Base-by-base conservation (phyloP, 163 green algal genomes). In the Scenedesmus sp. region DNA sequence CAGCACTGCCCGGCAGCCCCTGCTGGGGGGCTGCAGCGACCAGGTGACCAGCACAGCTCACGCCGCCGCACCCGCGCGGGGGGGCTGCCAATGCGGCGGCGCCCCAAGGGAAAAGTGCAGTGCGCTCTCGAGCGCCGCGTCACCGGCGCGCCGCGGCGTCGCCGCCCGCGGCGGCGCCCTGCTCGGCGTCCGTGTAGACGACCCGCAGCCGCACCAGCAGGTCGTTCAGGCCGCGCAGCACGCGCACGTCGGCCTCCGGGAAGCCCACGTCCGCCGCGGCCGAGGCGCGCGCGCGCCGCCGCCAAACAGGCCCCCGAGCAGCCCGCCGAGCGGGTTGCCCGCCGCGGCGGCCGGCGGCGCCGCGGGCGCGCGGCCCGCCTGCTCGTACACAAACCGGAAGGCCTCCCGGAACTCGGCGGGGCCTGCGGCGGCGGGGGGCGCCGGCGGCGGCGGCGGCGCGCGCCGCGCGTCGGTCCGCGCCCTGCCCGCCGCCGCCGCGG, bases 361-460 rank as follows among this genome's bases (percentile, higher is more conserved):
- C n/a, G 18, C 44, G 28, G 60, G 45, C 2, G 24, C 26, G 48
- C 47, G 60, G 0, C 62, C 73, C 22, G 45, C 73, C 63, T 28
- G n/a, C 13, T 87, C 70, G 63, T 88, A 91, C 0, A 51, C 63
- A 51, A 89, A 90, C 11, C 64, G 1, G 75, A 91, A 91, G 1
- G 87, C 85, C 11, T 36, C 65, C 39, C 63, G 80, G 34, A 95
- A 85, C 47, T 97, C 90, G 0, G 82, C 56, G 4, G 89, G 88
- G 31, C 70, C 54, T 78, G 42, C 53, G 9, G n/a, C n/a, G n/a
- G n/a, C n/a, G n/a, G n/a, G n/a, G n/a, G n/a, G n/a, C n/a, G n/a
- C n/a, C n/a, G n/a, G n/a, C n/a, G n/a, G n/a, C n/a, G n/a, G n/a
- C n/a, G n/a, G n/a, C n/a, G n/a, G n/a, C n/a, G n/a, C n/a, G n/a